Base-by-base conservation (phyloP, 2,329 filamentous ascomycete species). In the Dothideomycetes sp. region DNA sequence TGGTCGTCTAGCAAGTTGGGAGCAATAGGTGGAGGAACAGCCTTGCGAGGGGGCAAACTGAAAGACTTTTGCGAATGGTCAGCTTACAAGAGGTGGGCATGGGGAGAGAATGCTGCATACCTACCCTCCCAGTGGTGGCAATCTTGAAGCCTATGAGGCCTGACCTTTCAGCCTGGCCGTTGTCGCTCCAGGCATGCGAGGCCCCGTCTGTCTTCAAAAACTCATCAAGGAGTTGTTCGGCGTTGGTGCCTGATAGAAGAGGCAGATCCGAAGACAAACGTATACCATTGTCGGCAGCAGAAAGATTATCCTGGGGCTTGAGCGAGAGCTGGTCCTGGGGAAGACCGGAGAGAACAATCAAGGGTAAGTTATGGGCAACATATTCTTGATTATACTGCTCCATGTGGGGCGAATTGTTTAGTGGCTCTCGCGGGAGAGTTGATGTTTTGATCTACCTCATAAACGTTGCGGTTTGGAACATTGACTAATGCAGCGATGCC, bases 361-460 rank as follows among this genome's bases (percentile, higher is more conserved):
- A 72, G 27, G 89, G 89, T 52, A 93, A 72, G 63, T 91, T 93
- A 63, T 91, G 87, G 58, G 80, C 77, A 59, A 94, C 70, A 66
- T 88, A 94, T 61, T 81, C 81, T 43, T 66, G 59, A 40, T 84
- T 82, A 63, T 86, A 89, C 52, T 75, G 83, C 61, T 91, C 82
- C 84, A 91, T 91, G 19, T n/a, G 17, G 12, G 14, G n/a, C 9
- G 17, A 15, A 10, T 36, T 14, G 36, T 33, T 15, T 15, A 9
- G 31, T 7, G 22, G 22, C 22, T 27, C 22, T 27, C 22, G 7
- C 7, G 12, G 7, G 22, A 27, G 22, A 27, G 22, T 27, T n/a
- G n/a, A 27, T 27, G 22, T 7, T 12, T 27, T 27, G 22, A 7
- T 7, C 22, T 27, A 27, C 7, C 7, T 27, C 22, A 27, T 27